phyloP scores from a whole-genome alignment of 352 stramenopile species.

The Globisporangium radiosum region DNA sequence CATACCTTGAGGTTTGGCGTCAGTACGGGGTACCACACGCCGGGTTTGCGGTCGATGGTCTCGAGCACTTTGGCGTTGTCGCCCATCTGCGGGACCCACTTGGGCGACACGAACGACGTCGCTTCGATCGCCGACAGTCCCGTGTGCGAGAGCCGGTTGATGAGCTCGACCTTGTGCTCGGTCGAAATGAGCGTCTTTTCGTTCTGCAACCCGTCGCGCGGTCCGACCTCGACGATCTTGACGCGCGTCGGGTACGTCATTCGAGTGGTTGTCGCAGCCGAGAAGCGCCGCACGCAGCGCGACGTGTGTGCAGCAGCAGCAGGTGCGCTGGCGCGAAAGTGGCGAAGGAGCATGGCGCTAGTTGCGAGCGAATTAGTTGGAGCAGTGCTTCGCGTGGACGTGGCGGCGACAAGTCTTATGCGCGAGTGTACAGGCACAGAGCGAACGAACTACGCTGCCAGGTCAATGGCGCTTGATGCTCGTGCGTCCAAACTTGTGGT shows the following conservation, averaged over 20 bases:
- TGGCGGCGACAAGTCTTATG: neutral
- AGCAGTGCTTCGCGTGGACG: neutral
- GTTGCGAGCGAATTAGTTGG: neutral
- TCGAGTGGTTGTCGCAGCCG: neutral
- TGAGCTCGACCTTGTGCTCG: constrained; percentile 88
- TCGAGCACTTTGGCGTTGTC: constrained; percentile 89
- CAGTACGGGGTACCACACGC: constrained; percentile 88
- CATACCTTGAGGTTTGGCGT: constrained; percentile 91
- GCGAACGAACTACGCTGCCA: neutral
- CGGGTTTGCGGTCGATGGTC: constrained; percentile 62
- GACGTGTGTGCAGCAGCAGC: neutral
- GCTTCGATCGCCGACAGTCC: constrained; percentile 90
- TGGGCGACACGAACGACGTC: constrained; percentile 94
- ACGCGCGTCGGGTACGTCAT: constrained; percentile 63
- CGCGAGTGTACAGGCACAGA: neutral
- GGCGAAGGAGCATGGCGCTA: neutral
- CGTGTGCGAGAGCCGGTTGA: constrained; percentile 87
- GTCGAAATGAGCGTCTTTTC: constrained; percentile 86
- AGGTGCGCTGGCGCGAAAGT: neutral
- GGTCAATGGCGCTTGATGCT: neutral
- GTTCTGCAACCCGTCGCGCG: constrained; percentile 96
- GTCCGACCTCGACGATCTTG: constrained; percentile 93
- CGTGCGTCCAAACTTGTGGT: neutral
- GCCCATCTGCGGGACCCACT: constrained; percentile 97
- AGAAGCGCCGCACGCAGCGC: neutral